phyloP scores from a whole-genome alignment of 805 yeast genomes.

The Kodamaea kakaduensis region DNA sequence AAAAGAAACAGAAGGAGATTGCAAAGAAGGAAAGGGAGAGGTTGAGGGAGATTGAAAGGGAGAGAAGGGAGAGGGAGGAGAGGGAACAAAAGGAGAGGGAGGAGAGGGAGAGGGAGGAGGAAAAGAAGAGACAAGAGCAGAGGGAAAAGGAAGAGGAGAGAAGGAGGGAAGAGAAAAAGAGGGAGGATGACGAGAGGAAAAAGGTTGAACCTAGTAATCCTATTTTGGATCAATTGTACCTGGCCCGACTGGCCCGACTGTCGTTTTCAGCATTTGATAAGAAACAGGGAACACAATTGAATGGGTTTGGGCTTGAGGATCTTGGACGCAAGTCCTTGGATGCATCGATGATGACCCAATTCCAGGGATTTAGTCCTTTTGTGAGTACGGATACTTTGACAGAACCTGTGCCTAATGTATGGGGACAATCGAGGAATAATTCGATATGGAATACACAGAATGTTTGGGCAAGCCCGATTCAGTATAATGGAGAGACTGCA shows the following conservation, averaged over 20 bases:
- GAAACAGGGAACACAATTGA: too few species aligned
- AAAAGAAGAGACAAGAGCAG: conserved; percentile 10
- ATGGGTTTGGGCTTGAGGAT: too few species aligned
- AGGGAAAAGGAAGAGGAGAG: conserved; percentile 6
- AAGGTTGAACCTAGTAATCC: conserved; percentile 18
- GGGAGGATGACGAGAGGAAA: conserved; percentile 4
- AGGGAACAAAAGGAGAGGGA: conserved; percentile 14
- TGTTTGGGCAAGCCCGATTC: neutral
- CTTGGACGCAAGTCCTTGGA: too few species aligned
- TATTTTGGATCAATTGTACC: conserved; percentile 32
- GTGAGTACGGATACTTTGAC: conserved; percentile 1
- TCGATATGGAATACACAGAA: conserved; percentile 26
- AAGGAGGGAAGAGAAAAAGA: conserved; percentile 10
- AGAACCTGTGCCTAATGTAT: neutral
- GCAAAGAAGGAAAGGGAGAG: conserved; percentile 10
- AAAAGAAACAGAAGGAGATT: conserved; percentile 10
- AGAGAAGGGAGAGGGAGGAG: conserved; percentile 11
- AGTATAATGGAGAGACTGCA: too few species aligned
- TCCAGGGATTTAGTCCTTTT: conserved; percentile 19
- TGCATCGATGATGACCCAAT: conserved; percentile 4
- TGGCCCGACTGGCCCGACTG: conserved; percentile 24
- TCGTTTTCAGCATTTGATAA: too few species aligned
- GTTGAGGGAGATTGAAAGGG: conserved; percentile 5
- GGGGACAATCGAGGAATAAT: conserved; percentile 16
- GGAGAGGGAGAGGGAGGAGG: conserved; percentile 13